Conservation (phyloP, 495 filamentous ascomycete species). For the Schizothecium vesticola region DNA sequence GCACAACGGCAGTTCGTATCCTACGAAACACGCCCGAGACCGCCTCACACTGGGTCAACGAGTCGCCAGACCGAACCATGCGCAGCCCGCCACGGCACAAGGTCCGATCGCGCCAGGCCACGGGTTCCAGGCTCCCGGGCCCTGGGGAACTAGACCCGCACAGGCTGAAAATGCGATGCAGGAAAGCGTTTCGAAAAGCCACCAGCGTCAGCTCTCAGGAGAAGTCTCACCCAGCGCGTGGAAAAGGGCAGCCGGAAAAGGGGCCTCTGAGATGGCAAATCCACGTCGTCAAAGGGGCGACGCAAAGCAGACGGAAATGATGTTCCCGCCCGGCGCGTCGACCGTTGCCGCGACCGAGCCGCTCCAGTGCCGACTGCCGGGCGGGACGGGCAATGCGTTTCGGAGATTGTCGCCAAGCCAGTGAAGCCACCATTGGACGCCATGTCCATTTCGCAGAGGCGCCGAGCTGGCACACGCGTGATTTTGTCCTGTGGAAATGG, state of each 20-base stretch:
- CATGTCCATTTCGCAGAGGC: neutral
- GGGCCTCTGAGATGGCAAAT: neutral
- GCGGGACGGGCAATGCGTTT: neutral
- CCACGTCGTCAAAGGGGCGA: neutral
- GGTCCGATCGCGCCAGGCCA: neutral
- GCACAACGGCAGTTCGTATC: neutral
- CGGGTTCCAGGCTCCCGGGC: neutral
- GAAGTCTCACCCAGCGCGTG: neutral
- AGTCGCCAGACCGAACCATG: neutral
- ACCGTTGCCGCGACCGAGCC: neutral
- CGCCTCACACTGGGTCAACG: neutral
- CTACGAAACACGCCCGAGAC: neutral
- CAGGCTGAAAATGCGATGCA: neutral
- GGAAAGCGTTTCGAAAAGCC: neutral
- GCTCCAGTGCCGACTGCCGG: neutral
- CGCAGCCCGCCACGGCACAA: neutral
- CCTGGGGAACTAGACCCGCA: neutral
- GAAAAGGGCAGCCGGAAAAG: neutral
- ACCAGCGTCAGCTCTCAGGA: neutral
- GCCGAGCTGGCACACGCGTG: neutral
- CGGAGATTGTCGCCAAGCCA: neutral
- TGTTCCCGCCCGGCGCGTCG: neutral
- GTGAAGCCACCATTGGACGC: neutral
- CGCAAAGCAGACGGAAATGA: neutral
- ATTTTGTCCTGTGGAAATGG: neutral